Evolutionary conservation across 2,329 filamentous ascomycete species (phyloP), one percentile per base, ranked within the genome.

Genomic region (Pseudocercospora pini-densiflorae): DNA sequence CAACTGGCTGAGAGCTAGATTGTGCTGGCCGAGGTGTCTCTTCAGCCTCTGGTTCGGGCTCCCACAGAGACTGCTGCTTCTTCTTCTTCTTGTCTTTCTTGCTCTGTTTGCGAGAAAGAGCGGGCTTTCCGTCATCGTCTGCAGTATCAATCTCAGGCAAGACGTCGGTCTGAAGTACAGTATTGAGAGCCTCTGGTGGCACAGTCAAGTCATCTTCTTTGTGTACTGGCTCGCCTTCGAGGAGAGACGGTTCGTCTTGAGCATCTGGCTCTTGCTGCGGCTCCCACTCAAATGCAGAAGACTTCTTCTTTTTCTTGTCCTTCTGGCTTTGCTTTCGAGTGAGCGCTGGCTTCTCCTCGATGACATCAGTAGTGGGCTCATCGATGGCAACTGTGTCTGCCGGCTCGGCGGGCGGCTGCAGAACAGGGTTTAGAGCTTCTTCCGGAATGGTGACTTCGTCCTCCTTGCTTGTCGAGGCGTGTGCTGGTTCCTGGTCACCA

Each of bases 31-130:
- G 53, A 27, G 16, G 3, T 2, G 53, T 27, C 5, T 27, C 24
- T 31, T 55, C 36, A n/a, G 14, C 45, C 19, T 53, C 53, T 24
- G 66, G 59, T 29, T 68, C 61, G 54, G 60, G 60, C 33, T 66
- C 66, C 65, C 62, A 61, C 9, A 27, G 45, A 19, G 54, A 58
- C 36, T 60, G 43, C 27, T 61, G 64, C 57, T 69, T 68, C 47
- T 74, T 75, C 68, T 81, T 81, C 53, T 80, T 80, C 69, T 81
- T 80, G 29, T 79, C 77, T 59, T 81, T 81, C 72, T 81, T 80
- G 55, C 76, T 74, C 65, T 74, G 70, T 64, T 77, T 77, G 58
- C 45, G 67, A 49, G 69, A 66, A 6, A 53, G 55, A 9, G 59
- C n/a, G n/a, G 68, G 51, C 43, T 72, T 29, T 9, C 59, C 31